A percentile compares a stretch with the other conserved stretches of the same genome.
These are phyloP conservation scores for Penstemon eatonii DNA, from an alignment of 257 asterid genomes.

Conservation along the genomic window DNA sequence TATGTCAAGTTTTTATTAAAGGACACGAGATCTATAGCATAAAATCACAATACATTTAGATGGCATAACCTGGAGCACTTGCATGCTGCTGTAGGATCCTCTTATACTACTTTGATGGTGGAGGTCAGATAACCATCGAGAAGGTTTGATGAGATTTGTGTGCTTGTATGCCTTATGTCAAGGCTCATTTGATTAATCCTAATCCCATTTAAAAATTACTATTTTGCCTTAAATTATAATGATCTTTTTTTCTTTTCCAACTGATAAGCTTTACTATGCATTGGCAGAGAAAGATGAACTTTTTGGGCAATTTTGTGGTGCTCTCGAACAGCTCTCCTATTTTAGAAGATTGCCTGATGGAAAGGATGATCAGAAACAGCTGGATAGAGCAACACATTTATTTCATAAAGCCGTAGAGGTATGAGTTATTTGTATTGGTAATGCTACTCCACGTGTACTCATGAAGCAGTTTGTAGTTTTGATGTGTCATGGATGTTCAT, in stretches of 20 bases:
- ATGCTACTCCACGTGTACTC: background rate
- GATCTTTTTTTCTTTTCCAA: background rate
- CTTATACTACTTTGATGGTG: background rate
- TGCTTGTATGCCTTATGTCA: background rate
- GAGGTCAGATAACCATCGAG: constrained; percentile 6
- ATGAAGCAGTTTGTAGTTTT: constrained; percentile 9
- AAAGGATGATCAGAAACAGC: constrained; percentile 63
- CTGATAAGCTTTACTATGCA: constrained; percentile 18
- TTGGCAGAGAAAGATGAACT: constrained; percentile 71
- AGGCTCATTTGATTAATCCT: background rate
- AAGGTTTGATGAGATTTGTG: background rate
- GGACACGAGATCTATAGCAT: constrained; percentile 12
- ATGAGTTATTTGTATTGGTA: constrained; percentile 27
- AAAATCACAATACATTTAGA: background rate
- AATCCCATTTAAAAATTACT: background rate
- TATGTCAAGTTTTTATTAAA: too few relatives aligned
- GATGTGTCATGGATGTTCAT: background rate
- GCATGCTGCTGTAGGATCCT: constrained; percentile 10
- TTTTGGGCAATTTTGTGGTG: constrained; percentile 71
- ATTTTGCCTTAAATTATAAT: background rate
- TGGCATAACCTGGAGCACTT: background rate
- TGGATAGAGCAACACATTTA: constrained; percentile 62
- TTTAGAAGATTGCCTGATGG: constrained; percentile 69
- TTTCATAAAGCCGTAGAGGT: constrained; percentile 74
- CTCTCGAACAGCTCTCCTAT: constrained; percentile 67